Conservation (phyloP, 805 yeast genomes). For the Metschnikowia bowlesiae region DNA sequence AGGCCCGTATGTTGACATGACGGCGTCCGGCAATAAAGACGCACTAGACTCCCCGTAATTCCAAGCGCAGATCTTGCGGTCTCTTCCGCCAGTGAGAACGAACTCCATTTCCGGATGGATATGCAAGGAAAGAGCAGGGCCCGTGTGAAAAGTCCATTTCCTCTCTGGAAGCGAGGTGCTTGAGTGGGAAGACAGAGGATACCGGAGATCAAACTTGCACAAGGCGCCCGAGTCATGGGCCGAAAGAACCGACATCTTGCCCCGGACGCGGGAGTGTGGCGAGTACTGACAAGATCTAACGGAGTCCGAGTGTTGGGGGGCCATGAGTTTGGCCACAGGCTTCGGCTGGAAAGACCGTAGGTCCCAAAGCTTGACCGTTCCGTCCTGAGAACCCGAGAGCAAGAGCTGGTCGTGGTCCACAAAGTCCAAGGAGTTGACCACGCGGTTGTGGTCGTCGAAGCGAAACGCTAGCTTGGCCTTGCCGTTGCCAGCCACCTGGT, state of each 20-base stretch:
- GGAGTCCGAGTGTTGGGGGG: conserved; percentile 66
- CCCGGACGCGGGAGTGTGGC: conserved; percentile 44
- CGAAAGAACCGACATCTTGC: conserved; percentile 51
- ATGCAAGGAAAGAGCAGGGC: conserved; percentile 82
- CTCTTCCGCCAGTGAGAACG: conserved; percentile 90
- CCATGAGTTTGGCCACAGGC: conserved; percentile 45
- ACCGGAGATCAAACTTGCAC: conserved; percentile 81
- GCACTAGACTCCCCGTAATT: conserved; percentile 34
- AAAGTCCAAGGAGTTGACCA: conserved; percentile 40
- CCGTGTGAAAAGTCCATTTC: conserved; percentile 81
- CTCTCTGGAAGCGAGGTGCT: conserved; percentile 50
- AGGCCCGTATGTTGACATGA: conserved; percentile 71
- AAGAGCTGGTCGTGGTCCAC: conserved; percentile 22
- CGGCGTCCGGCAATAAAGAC: conserved; percentile 55
- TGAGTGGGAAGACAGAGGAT: conserved; percentile 22
- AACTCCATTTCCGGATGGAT: conserved; percentile 85
- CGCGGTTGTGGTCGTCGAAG: conserved; percentile 39
- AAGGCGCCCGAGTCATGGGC: conserved; percentile 87
- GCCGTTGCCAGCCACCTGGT: conserved; percentile 30
- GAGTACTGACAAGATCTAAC: conserved; percentile 53
- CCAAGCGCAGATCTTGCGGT: conserved; percentile 77
- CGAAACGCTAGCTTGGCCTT: conserved; percentile 25
- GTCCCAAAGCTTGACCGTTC: conserved; percentile 75
- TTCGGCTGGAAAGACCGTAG: conserved; percentile 43
- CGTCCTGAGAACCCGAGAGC: conserved; percentile 71